Percentiles rank a stretch among this genome's conserved stretches.
These are phyloP conservation scores for Punctularia strigosozonata DNA, from an alignment of 768 basidiomycete genomes.

Conservation along the genomic window DNA sequence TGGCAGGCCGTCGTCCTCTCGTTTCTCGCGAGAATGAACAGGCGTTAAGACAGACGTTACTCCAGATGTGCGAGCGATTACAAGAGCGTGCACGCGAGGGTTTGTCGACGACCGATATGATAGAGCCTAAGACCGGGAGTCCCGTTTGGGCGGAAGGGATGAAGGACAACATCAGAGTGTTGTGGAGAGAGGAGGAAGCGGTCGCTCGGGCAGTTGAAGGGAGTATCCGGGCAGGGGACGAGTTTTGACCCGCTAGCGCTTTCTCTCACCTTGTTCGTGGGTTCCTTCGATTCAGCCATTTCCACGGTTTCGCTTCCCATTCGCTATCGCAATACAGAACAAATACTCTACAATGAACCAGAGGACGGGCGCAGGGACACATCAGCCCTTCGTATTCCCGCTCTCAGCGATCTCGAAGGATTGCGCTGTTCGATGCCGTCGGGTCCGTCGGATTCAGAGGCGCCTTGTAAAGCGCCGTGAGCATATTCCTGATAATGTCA, in stretches of 20 bases:
- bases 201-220: conserved; percentile 37
- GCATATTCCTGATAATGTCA: no score
- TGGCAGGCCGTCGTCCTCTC: conserved; percentile 26
- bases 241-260: conserved; percentile 26
- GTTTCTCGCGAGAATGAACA: conserved; percentile 39
- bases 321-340: no score
- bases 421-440: no score
- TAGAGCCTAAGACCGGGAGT: not conserved
- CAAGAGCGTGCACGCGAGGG: conserved; percentile 18
- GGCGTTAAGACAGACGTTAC: conserved; percentile 31
- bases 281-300: no score
- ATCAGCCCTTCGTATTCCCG: no score
- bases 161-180: conserved; percentile 25
- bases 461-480: no score
- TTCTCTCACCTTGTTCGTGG: not conserved
- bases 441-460: no score
- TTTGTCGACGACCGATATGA: conserved; percentile 5
- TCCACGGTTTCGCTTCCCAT: no score
- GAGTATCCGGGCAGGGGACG: conserved; percentile 32
- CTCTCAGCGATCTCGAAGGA: no score
- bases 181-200: conserved; percentile 53
- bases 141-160: conserved; percentile 22
- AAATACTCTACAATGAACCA: no score
- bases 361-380: no score
- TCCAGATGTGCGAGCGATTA: conserved; percentile 26